Conservation (phyloP, 2,329 filamentous ascomycete genomes). For the Ceratocystis papillata region DNA sequence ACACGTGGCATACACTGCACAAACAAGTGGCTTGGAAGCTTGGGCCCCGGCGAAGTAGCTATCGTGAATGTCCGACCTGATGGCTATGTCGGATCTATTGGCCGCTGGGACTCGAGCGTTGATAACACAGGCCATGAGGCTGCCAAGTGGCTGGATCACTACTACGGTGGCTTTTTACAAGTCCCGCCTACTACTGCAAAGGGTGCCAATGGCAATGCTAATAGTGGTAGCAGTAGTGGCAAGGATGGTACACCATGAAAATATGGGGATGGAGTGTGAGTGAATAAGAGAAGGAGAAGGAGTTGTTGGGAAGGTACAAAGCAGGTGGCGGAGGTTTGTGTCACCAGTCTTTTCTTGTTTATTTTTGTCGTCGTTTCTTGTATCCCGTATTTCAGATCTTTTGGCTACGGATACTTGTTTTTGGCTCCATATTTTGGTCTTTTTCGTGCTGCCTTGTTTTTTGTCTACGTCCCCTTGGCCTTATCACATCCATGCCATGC, state of each 20-base stretch:
- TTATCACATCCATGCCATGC: background rate
- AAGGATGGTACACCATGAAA: background rate
- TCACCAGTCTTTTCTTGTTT: constrained; percentile 10
- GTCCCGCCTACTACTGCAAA: constrained; percentile 31
- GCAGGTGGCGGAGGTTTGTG: background rate
- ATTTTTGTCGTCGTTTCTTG: constrained; percentile 1
- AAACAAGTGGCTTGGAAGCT: constrained; percentile 56
- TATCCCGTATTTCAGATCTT: constrained; percentile 2
- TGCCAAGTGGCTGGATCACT: constrained; percentile 44
- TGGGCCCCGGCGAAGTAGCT: constrained; percentile 47
- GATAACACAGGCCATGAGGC: constrained; percentile 43
- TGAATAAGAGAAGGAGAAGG: background rate
- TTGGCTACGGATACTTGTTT: background rate
- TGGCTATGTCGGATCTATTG: constrained; percentile 59
- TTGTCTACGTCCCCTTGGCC: background rate
- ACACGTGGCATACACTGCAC: constrained; percentile 46
- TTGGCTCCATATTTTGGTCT: background rate
- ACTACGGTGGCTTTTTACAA: constrained; percentile 46
- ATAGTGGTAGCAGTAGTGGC: background rate
- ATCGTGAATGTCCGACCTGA: constrained; percentile 61
- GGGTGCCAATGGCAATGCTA: background rate
- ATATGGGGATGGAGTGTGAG: background rate
- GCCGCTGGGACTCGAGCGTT: constrained; percentile 42
- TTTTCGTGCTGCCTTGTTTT: constrained; percentile 4
- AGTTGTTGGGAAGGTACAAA: background rate